phyloP scores from a whole-genome alignment of 495 filamentous ascomycete species.

The Mycothermus thermophilus region DNA sequence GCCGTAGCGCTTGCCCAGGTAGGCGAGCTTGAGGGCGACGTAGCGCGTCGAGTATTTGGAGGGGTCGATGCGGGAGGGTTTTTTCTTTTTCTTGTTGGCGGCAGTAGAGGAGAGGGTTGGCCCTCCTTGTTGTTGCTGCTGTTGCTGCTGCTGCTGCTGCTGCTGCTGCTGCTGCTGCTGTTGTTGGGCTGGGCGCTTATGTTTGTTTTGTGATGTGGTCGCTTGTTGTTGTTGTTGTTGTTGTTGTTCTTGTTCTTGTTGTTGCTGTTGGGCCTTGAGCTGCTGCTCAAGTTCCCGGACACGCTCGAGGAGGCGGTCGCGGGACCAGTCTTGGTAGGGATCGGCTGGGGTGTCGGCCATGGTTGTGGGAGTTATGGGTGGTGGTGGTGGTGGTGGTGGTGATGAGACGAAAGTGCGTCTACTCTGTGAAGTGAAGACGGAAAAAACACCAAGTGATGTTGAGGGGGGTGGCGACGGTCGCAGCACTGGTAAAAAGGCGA shows the following conservation, averaged over 20 bases:
- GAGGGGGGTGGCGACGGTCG: not conserved
- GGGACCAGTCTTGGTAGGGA: conserved; percentile 43
- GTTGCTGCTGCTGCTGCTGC: conserved; percentile 4
- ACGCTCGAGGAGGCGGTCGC: conserved; percentile 48
- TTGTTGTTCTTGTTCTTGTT: not conserved
- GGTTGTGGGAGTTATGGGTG: not conserved
- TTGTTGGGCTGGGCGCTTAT: not conserved
- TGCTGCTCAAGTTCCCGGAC: conserved; percentile 52
- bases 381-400: not conserved
- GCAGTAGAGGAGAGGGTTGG: conserved; percentile 5
- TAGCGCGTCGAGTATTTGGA: conserved; percentile 68
- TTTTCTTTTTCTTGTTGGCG: conserved; percentile 15
- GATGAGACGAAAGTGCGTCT: no score
- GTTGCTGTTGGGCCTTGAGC: conserved; percentile 18
- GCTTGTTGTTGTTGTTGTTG: conserved; percentile 4
- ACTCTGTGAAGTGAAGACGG: not conserved
- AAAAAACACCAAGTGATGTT: not conserved
- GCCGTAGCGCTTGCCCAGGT: conserved; percentile 80
- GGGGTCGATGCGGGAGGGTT: conserved; percentile 41
- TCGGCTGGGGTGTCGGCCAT: conserved; percentile 9
- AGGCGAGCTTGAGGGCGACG: conserved; percentile 87
- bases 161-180: conserved; percentile 2
- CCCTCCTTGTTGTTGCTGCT: conserved; percentile 2
- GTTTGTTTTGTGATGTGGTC: conserved; percentile 2
- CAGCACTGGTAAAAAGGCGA: no score